Base-by-base conservation (phyloP, 2,329 filamentous ascomycete genomes). In the Aspergillus cejpii region DNA sequence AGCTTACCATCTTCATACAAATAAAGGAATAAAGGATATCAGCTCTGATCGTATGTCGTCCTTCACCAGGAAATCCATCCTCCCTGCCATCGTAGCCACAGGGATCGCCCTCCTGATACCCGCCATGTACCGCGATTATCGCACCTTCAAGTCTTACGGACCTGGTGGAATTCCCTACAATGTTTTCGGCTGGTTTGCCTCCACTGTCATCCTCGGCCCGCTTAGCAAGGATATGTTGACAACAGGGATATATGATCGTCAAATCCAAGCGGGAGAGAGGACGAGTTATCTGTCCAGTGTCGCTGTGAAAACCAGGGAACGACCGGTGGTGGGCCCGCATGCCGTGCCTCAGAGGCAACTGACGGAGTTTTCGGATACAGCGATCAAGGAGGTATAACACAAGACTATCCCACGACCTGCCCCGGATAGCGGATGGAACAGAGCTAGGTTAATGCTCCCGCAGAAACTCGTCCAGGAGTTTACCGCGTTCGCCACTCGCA, bases 121-220 rank as follows among this genome's bases (percentile, higher is more conserved):
- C 2, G 47, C 42, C 23, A 47, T 50, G 8, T 62, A 62, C 37
- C 59, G 56, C 41, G 62, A 69, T 48, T 70, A 69, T 48, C 52
- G 48, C n/a, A 51, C 52, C 23, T 70, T 63, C 51, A 48, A 58
- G 10, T 58, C 58, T n/a, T 63, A 69, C 33, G 66, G 66, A 1
- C 61, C 55, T 1, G 65, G 65, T 5, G 67, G 67, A 0, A 43
- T 59, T 2, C 65, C 65, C 2, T 57, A 64, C 44, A 69, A 69
- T 47, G 27, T 59, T 10, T 24, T 63, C 20, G 67, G 67, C 37
- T 70, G 65, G 63, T 36, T 67, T 10, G 29, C 55, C 6, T 54
- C 54, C 24, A 53, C 49, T 11, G 36, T 56, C 21, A 33, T 62
- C 1, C 52, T 59, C 20, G 50, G 56, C 23, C 60, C 61, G 1